Evolutionary conservation across 768 basidiomycete species (phyloP), one percentile per base, ranked within the genome.

Genomic region (Xerocomellus dryophilus): DNA sequence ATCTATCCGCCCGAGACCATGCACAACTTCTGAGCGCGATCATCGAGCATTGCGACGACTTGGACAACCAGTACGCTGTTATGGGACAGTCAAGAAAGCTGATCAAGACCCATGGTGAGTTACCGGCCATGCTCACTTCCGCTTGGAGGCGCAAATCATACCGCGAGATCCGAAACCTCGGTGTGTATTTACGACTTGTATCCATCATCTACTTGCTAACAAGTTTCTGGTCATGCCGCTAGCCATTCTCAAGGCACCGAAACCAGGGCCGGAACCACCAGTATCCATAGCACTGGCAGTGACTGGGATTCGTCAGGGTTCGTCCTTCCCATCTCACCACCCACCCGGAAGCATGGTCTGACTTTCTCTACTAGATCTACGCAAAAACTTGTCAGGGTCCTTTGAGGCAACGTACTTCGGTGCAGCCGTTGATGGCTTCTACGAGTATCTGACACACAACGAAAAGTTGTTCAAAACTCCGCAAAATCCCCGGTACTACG

Each of bases 91-190:
- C 7, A 1, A 11, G 3, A 11, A 15, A 12, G 1, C 7, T 50
- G 27, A 21, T 57, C 14, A n/a, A 38, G 0, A 17, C 25, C n/a
- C 7, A 57, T 11, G 44, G 7, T 6, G 53, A 46, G 3, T 21
- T 57, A 8, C 14, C 10, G 0, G 8, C 1, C 1, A 35, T 51
- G 40, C 54, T 57, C 0, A 3, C 4, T 1, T 25, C 41, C 2
- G 57, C 54, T 5, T 56, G 56, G 53, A 4, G 14, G 17, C 14
- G 7, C 7, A 54, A 32, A 21, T 47, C 48, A 8, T 51, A 47
- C 11, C 29, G 36, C 54, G 40, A 55, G 5, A 56, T 58, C 47
- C 47, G 53, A 25, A 58, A 46, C 40, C 53, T 58, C 2, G 47
- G 56, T 58, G 1, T 5, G 47, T 34, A 5, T 23, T n/a, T 9